phyloP scores from a whole-genome alignment of 345 rosid genomes.

The Gynandropsis gynandra region DNA sequence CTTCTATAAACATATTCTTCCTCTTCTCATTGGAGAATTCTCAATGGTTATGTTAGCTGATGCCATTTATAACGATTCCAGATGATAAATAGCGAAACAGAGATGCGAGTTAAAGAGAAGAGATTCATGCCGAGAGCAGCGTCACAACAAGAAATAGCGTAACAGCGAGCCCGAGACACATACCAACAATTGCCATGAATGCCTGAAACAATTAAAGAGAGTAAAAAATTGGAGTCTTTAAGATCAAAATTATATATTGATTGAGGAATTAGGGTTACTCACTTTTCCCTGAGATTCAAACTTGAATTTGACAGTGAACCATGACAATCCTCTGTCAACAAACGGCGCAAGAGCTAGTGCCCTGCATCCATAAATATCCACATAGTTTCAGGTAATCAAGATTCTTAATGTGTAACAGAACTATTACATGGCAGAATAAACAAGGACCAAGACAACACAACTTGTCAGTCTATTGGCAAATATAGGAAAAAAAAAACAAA shows the following conservation, averaged over 20 bases:
- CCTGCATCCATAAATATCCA: conserved; percentile 49
- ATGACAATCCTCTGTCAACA: conserved; percentile 71
- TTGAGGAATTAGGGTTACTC: conserved; percentile 10
- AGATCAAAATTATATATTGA: no score
- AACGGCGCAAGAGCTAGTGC: conserved; percentile 91
- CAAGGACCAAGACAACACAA: no score
- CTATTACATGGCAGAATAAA: not conserved
- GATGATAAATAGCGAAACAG: no score
- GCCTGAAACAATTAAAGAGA: conserved; percentile 48
- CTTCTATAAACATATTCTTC: no score
- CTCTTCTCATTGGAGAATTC: no score
- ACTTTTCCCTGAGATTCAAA: conserved; percentile 77
- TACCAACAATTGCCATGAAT: conserved; percentile 49
- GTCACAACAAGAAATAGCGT: conserved; percentile 56
- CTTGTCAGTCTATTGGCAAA: no score
- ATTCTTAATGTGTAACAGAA: not conserved
- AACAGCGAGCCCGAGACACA: conserved; percentile 73
- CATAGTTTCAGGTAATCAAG: no score
- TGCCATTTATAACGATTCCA: no score
- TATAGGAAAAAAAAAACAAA: no score
- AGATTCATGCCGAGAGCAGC: conserved; percentile 46
- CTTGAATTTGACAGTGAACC: conserved; percentile 65
- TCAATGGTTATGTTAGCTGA: no score
- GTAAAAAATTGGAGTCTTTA: no score
- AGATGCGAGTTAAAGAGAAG: no score